These are phyloP conservation scores for Macaranga tanarius DNA, from an alignment of 441 rosid species.

Conservation along the genomic window DNA sequence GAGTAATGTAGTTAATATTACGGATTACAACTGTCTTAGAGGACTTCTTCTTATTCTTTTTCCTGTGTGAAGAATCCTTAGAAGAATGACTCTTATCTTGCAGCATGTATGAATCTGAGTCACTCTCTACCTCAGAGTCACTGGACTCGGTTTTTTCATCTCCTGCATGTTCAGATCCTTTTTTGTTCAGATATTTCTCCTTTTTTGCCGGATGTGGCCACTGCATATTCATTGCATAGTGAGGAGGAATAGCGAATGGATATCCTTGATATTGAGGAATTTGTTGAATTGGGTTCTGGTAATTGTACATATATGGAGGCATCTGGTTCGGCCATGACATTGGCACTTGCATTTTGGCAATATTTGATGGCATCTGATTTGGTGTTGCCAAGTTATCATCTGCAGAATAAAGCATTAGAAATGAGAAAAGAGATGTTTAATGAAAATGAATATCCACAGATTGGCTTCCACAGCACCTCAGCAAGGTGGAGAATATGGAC, in stretches of 20 bases:
- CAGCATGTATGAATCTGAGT: constrained; percentile 42
- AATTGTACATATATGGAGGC: constrained; percentile 57
- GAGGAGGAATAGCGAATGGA: constrained; percentile 53
- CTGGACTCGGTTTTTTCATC: constrained; percentile 47
- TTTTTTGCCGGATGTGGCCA: constrained; percentile 42
- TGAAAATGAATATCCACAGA: background rate
- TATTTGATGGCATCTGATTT: constrained; percentile 35
- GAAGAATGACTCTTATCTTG: constrained; percentile 49
- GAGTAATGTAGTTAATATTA: constrained; percentile 79
- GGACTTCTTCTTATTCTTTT: constrained; percentile 52
- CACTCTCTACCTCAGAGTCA: constrained; percentile 47
- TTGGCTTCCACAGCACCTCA: background rate
- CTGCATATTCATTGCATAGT: constrained; percentile 48
- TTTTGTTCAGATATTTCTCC: constrained; percentile 40
- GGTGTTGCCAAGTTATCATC: constrained; percentile 41
- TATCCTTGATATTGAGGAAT: constrained; percentile 69
- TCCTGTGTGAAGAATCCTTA: constrained; percentile 35
- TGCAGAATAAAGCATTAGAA: constrained; percentile 30
- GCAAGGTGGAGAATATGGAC: background rate
- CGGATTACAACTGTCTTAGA: constrained; percentile 78
- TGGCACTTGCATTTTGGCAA: constrained; percentile 49
- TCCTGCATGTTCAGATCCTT: constrained; percentile 40
- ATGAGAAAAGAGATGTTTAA: constrained; percentile 18
- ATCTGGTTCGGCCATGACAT: constrained; percentile 70
- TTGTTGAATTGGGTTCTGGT: constrained; percentile 43